These are phyloP conservation scores for Fusarium gaditjirri DNA, from an alignment of 2,329 filamentous ascomycete species.

Conservation along the genomic window DNA sequence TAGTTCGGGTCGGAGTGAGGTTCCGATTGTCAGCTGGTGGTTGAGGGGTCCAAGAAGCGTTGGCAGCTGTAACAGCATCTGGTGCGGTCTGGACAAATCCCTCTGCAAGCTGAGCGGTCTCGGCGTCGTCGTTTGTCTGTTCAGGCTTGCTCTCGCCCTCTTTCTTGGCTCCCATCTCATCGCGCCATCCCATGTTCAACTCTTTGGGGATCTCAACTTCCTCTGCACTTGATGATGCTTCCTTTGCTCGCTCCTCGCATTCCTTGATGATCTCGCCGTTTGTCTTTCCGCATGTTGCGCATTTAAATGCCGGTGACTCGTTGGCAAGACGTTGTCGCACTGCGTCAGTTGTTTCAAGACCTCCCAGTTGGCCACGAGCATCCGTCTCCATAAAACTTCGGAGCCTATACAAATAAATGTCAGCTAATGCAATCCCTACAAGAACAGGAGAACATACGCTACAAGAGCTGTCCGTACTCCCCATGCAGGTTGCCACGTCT, in stretches of 20 bases:
- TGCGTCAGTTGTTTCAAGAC: conserved; percentile 78
- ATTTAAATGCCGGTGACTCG: conserved; percentile 74
- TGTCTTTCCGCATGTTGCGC: conserved; percentile 73
- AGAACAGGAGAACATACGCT: conserved; percentile 55
- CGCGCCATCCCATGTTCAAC: conserved; percentile 75
- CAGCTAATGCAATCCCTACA: not conserved
- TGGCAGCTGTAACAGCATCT: not conserved
- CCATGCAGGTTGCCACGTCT: conserved; percentile 99
- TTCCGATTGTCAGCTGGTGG: conserved; percentile 14
- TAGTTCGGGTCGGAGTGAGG: conserved; percentile 29
- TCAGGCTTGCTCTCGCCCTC: conserved; percentile 13
- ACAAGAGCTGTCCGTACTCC: conserved; percentile 89
- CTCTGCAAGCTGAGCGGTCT: conserved; percentile 64
- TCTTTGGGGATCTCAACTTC: conserved; percentile 65
- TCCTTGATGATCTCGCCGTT: conserved; percentile 81
- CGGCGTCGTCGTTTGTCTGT: conserved; percentile 48
- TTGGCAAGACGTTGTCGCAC: conserved; percentile 76
- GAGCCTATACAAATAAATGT: conserved; percentile 56
- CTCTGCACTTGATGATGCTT: conserved; percentile 44
- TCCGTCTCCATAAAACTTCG: conserved; percentile 94
- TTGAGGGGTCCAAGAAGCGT: not conserved
- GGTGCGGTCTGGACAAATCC: conserved; percentile 65
- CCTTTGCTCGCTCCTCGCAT: conserved; percentile 68
- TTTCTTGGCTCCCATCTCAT: conserved; percentile 67
- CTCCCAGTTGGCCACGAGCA: conserved; percentile 87